These are phyloP conservation scores for Citrus glauca DNA, from an alignment of 345 rosid species.

Conservation along the genomic window DNA sequence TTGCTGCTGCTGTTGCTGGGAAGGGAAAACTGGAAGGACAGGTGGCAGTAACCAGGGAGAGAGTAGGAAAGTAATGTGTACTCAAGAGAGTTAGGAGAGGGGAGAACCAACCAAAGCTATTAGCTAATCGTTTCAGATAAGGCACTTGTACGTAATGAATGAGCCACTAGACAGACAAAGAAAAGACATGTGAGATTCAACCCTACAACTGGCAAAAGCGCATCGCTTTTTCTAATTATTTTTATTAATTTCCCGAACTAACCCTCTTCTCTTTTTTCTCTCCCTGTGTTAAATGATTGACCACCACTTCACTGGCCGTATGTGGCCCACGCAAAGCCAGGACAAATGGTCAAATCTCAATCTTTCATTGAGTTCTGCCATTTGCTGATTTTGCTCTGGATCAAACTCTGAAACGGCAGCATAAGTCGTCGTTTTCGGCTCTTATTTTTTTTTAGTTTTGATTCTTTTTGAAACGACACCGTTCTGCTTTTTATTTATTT, in stretches of 20 bases:
- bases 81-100: not conserved
- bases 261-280: not conserved
- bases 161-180: conserved; percentile 8
- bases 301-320: not conserved
- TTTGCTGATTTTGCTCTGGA: too few species aligned
- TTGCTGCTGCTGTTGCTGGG: too few species aligned
- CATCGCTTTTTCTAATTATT: conserved; percentile 1
- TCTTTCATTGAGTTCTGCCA: not conserved
- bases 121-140: conserved; percentile 22
- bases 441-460: too few species aligned
- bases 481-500: too few species aligned
- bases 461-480: too few species aligned
- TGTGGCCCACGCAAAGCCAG: not conserved
- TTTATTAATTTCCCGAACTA: conserved; percentile 1
- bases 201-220: conserved; percentile 24
- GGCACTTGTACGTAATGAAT: conserved; percentile 18
- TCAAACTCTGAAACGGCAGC: too few species aligned
- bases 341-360: not conserved
- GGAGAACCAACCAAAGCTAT: not conserved
- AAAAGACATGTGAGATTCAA: conserved; percentile 31
- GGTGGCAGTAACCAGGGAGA: not conserved
- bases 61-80: not conserved
- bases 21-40: too few species aligned
- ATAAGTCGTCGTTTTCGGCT: too few species aligned
- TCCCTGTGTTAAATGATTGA: not conserved